phyloP scores from a whole-genome alignment of 108 stramenopile genomes.

The Skeletonema grethae region DNA sequence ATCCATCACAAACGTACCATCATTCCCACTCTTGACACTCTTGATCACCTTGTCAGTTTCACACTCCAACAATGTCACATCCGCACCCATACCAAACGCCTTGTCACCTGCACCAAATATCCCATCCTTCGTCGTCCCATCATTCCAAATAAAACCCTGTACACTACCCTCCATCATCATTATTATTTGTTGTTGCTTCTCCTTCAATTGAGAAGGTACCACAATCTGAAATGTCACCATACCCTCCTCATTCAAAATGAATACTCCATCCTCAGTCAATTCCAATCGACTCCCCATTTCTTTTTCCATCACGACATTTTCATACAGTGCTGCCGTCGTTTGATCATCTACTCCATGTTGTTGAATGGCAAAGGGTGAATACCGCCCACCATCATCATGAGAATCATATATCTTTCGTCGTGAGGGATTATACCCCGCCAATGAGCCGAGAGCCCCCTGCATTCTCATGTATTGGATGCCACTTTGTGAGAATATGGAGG shows the following conservation, averaged over 20 bases:
- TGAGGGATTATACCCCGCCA: background rate
- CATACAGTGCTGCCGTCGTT: background rate
- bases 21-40: background rate
- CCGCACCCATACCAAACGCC: background rate
- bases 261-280: background rate
- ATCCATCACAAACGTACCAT: background rate
- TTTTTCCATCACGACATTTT: background rate
- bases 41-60: background rate
- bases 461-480: background rate
- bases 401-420: background rate
- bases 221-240: background rate
- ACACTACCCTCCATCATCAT: background rate
- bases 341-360: background rate
- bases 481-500: background rate
- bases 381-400: background rate
- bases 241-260: background rate
- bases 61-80: slow-evolving; percentile 6
- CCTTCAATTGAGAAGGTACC: background rate
- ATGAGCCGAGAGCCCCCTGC: background rate
- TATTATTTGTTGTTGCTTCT: background rate
- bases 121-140: background rate
- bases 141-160: background rate
- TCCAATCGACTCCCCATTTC: background rate
- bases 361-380: background rate
- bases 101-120: slow-evolving; percentile 1